Base-by-base conservation (phyloP, 345 rosid genomes). In the Hibiscus trionum region DNA sequence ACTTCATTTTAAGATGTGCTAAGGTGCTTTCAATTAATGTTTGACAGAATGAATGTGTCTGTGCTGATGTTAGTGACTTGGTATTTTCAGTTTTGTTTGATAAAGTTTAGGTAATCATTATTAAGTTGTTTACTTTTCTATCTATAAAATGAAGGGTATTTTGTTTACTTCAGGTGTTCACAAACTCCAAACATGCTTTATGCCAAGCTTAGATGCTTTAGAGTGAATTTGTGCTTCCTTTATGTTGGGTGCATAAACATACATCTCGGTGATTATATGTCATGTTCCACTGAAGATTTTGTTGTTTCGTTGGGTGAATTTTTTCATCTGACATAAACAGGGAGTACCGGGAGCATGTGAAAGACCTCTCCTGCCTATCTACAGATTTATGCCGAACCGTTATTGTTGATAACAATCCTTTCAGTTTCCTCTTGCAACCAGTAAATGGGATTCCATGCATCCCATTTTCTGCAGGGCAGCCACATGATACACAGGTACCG, bases 371-470 rank as follows among this genome's bases (percentile, higher is more conserved):
- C 33, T 84, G 91, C 85, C 19, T 88, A 59, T 86, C 98, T 12
- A 89, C 84, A 80, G 85, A 96, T 84, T 85, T 91, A 73, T 69
- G 83, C 69, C 87, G 97, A 66, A 84, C 86, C 67, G 99, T 95
- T 58, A 87, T 95, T 19, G 97, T 95, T 5, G 99, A 96, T 78
- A 93, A 96, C 81, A 93, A 93, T 72, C 99, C 99, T 0, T 96
- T 93, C 87, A 95, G 99, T 81, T 93, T 95, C 86, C 73, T 95
- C 74, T 76, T 96, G 79, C 99, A 96, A 79, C 98, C 99, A 27
- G 63, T 88, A 8, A 96, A 96, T 73, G 99, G 98, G 66, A 93
- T 96, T 77, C 99, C 99, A 15, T 96, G 99, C 73, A 70, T 91
- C 79, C 91, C 99, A 2, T 96, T 95, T 77, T 88, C 98, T 16